Conservation (phyloP, 129 eudicot species). For the carrot (Daucus carota) region DNA sequence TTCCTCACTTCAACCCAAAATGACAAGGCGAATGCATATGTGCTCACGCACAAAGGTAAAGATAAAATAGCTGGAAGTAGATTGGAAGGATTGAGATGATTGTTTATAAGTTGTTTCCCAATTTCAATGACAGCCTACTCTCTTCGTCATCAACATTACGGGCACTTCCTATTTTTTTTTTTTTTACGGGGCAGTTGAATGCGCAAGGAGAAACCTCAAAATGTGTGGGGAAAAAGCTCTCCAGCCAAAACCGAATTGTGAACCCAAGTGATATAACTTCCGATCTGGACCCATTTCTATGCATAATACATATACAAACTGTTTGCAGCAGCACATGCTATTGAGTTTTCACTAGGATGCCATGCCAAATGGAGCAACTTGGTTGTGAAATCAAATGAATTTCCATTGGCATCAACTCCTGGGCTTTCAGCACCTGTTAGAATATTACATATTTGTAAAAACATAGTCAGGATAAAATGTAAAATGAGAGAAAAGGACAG, state of each 20-base stretch:
- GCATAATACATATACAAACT: constrained; percentile 99
- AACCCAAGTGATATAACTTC: constrained; percentile 20
- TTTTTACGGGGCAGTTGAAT: constrained; percentile 16
- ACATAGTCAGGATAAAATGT: not conserved
- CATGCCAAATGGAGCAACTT: constrained; percentile 95
- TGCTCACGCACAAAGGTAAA: constrained; percentile 17
- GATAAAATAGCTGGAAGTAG: constrained; percentile 21
- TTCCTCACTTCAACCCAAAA: constrained; percentile 62
- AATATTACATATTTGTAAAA: not conserved
- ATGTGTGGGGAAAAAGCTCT: constrained; percentile 21
- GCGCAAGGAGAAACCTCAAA: constrained; percentile 13
- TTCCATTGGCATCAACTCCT: constrained; percentile 88
- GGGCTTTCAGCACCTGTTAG: constrained; percentile 63
- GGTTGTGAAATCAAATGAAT: constrained; percentile 85
- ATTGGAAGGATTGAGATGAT: constrained; percentile 1
- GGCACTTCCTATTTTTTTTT: constrained; percentile 20
- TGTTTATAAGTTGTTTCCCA: constrained; percentile 8
- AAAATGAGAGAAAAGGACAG: not conserved
- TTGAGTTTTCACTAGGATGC: constrained; percentile 95
- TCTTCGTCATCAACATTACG: constrained; percentile 9
- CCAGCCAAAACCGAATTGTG: constrained; percentile 21
- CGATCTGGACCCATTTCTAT: constrained; percentile 26
- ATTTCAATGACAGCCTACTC: constrained; percentile 15
- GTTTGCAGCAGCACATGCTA: constrained; percentile 99
- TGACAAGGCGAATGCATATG: constrained; percentile 18